Evolutionary conservation across 202 grass and related monocot species (phyloP), one percentile per base, ranked within the genome.

Genomic region (Setaria italica): DNA sequence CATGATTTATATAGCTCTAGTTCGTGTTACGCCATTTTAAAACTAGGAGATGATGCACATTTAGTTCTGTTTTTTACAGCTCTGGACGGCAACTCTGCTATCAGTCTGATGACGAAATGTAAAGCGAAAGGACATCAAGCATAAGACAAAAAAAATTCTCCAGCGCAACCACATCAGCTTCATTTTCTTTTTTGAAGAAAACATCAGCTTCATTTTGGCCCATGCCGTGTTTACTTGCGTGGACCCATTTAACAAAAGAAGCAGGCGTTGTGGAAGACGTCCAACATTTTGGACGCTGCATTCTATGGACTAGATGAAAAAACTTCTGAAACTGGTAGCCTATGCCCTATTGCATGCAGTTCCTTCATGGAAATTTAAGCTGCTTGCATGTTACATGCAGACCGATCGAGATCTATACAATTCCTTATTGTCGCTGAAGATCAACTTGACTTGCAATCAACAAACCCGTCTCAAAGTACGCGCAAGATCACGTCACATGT

Each of bases 401-500:
- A 17, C 32, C 29, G 56, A 34, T 46, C 37, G 49, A 46, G 62
- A 87, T 84, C 60, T 62, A 37, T 46, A 81, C 1, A 75, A 89
- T 80, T 76, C 62, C 45, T 74, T 62, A 68, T 66, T 20, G 64
- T 15, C 15, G 56, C 5, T 72, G 30, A 84, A 33, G 71, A 70
- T 77, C 70, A 76, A 35, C 62, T 85, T 81, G 64, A 72, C 82
- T 58, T 16, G 47, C 63, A 35, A 77, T 17, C 62, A 35, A 74
- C 77, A 82, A 74, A 60, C 43, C 42, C 20, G 2, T 59, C 41
- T 43, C 58, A 53, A 70, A 69, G 62, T 47, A 87, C 85, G 51
- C 35, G 46, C 5, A 64, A 41, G 76, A 65, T 77, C 56, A 72
- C 85, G 53, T 71, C 70, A 85, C 81, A 91, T 84, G 89, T 39